Base-by-base conservation (phyloP, 1,284 basidiomycete species). In the Cryptococcus neoformans region DNA sequence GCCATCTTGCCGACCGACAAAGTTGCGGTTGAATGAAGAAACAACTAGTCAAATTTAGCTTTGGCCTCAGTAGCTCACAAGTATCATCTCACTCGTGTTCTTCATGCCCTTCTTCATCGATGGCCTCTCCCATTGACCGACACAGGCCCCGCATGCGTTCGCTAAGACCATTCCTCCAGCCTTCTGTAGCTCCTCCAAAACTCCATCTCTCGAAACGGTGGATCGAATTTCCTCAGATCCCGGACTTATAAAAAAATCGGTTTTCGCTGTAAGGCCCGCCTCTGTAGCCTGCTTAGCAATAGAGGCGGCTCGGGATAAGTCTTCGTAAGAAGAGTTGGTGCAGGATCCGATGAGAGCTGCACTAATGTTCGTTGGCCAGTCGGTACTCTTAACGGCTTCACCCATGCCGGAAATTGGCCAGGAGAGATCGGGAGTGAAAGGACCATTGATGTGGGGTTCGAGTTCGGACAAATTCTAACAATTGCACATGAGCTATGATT, bases 291-390 rank as follows among this genome's bases (percentile, higher is more conserved):
- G 87, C 68, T 84, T 84, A 67, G 90, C 93, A 73, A 99, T 98
- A 54, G 89, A 89, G 49, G 93, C 93, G 46, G 94, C 90, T 74
- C 96, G 92, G 50, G 91, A 90, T 95, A 99, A 98, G 82, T 99
- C 96, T 82, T 99, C 96, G 79, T 99, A 99, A 36, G 96, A 99
- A 51, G 95, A 99, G 86, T 99, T 99, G 78, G 96, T 99, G 89
- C 95, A 99, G 52, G 96, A 99, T 59, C 96, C 95, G 76, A 99
- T 99, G 58, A 99, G 86, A 62, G 86, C 91, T 46, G 49, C 94
- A 34, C 90, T 89, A 54, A 99, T 81, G 75, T 90, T 88, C 66
- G 95, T 92, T 72, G 92, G 91, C 88, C 92, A 97, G 28, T 88
- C 88, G 74, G 91, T 87, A 62, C 87, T 84, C 75, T 87, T 82